Percentiles rank a stretch among this genome's conserved stretches.
Conservation (phyloP, 1,284 basidiomycete genomes). For the Boletus mariae region DNA sequence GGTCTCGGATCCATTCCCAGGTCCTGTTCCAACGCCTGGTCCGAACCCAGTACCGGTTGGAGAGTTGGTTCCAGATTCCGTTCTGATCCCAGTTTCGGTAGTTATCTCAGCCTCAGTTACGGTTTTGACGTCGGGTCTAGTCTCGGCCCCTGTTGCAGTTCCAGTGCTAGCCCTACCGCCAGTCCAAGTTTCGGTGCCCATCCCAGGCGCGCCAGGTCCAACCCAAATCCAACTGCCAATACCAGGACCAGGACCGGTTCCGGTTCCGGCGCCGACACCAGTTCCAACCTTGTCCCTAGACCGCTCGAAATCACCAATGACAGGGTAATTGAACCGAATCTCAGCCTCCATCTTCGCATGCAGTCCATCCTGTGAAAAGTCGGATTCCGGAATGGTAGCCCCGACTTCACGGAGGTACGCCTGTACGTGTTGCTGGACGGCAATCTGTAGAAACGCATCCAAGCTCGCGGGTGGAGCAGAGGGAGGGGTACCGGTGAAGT, state of each 20-base stretch:
- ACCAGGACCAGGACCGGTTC: background rate
- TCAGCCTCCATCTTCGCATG: slow-evolving; percentile 4
- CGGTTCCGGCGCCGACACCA: background rate
- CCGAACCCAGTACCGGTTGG: background rate
- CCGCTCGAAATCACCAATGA: slow-evolving; percentile 9
- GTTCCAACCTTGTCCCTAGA: background rate
- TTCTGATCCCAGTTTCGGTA: background rate
- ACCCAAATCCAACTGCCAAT: background rate
- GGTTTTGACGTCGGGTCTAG: too few species aligned
- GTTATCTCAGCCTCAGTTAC: background rate
- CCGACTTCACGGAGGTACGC: slow-evolving; percentile 3
- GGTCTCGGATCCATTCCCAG: background rate
- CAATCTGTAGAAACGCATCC: background rate
- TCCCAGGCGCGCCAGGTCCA: background rate
- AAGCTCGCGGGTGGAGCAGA: background rate
- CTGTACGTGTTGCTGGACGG: background rate
- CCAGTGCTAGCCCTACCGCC: background rate
- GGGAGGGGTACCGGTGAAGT: background rate
- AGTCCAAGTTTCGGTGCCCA: background rate
- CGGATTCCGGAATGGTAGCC: background rate
- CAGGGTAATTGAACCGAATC: slow-evolving; percentile 3
- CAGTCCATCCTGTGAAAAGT: background rate
- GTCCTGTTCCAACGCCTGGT: background rate
- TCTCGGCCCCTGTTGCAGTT: background rate
- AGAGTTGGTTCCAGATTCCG: background rate